A percentile compares a stretch with the other conserved stretches of the same genome.
phyloP scores from a whole-genome alignment of 164 flowering plant species.

The Sedum album region DNA sequence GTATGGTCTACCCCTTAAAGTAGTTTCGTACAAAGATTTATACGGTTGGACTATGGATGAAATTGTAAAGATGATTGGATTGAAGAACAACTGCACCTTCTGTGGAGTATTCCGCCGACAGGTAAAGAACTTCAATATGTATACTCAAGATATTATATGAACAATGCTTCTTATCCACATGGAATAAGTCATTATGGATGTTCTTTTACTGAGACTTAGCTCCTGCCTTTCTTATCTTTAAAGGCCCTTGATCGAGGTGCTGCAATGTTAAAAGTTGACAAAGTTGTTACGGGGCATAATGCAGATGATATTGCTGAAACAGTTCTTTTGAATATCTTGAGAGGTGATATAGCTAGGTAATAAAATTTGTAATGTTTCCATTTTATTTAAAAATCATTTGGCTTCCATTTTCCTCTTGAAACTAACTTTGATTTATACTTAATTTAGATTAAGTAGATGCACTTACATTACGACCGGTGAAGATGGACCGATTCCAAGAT shows the following conservation, averaged over 20 bases:
- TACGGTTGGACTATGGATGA: conserved; percentile 99
- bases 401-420: conserved; percentile 8
- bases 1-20: conserved; percentile 90
- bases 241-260: conserved; percentile 99
- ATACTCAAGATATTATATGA: too few relatives aligned
- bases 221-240: conserved; percentile 6
- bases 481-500: conserved; percentile 98
- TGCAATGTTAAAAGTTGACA: conserved; percentile 83
- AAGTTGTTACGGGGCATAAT: conserved; percentile 93
- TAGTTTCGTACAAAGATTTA: conserved; percentile 85
- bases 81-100: conserved; percentile 96
- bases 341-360: conserved; percentile 98
- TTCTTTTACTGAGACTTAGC: background rate
- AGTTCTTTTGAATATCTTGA: conserved; percentile 78
- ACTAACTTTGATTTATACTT: conserved; percentile 10
- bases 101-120: conserved; percentile 99
- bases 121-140: conserved; percentile 46
- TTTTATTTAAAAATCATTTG: background rate
- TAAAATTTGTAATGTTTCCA: background rate
- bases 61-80: conserved; percentile 90
- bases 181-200: too few relatives aligned
- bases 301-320: conserved; percentile 99
- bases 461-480: conserved; percentile 87
- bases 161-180: too few relatives aligned
- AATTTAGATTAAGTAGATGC: conserved; percentile 82